Conservation (phyloP, 208 protist species). For the Leishmania guyanensis region DNA sequence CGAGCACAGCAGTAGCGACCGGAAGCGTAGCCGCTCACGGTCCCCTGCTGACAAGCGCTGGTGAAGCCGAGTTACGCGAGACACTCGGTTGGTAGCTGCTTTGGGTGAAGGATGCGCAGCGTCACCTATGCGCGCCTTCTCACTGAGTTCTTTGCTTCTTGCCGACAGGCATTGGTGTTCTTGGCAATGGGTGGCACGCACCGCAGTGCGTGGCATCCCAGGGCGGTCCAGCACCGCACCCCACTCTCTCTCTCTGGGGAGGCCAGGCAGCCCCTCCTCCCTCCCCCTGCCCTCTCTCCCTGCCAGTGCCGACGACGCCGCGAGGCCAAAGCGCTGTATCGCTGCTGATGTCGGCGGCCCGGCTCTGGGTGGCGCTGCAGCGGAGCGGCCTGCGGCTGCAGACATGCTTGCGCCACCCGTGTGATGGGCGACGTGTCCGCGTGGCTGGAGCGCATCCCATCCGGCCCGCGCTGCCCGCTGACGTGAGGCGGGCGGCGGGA, state of each 20-base stretch:
- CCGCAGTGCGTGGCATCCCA: too few relatives aligned
- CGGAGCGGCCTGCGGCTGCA: background rate
- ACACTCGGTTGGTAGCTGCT: background rate
- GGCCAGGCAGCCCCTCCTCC: too few relatives aligned
- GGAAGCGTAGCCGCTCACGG: slow-evolving; percentile 46
- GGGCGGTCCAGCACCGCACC: too few relatives aligned
- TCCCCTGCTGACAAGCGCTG: slow-evolving; percentile 3
- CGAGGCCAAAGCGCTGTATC: background rate
- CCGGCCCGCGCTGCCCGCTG: too few relatives aligned
- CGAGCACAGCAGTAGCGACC: slow-evolving; percentile 32
- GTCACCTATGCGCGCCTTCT: background rate
- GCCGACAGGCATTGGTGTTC: background rate
- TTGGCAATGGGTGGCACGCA: background rate
- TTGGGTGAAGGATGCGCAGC: background rate
- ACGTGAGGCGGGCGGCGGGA: too few relatives aligned
- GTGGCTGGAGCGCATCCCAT: too few relatives aligned
- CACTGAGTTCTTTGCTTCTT: background rate
- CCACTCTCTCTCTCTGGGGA: too few relatives aligned
- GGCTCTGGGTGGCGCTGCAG: background rate
- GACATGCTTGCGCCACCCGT: too few relatives aligned
- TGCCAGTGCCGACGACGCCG: too few relatives aligned
- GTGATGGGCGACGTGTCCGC: too few relatives aligned
- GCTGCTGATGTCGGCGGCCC: background rate
- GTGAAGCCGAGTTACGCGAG: background rate
- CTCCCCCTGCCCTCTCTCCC: too few relatives aligned